phyloP scores from a whole-genome alignment of 257 asterid genomes.

The Solanum clarkiae region DNA sequence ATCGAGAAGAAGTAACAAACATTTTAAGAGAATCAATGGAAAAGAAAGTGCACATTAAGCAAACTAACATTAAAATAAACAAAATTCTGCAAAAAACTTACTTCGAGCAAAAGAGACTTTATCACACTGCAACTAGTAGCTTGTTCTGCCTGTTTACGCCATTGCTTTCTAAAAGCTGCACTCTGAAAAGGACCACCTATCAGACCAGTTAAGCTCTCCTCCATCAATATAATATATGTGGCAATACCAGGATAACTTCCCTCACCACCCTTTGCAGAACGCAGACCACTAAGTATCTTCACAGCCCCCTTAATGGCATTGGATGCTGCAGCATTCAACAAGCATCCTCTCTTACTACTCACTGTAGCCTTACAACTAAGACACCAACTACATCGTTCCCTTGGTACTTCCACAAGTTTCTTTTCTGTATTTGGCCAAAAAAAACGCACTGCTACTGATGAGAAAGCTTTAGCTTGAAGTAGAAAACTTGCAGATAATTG shows the following conservation, averaged over 20 bases:
- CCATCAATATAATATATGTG: constrained; percentile 49
- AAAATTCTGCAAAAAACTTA: constrained; percentile 12
- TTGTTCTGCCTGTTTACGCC: constrained; percentile 61
- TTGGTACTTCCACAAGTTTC: constrained; percentile 63
- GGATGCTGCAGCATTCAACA: constrained; percentile 78
- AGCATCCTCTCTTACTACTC: constrained; percentile 62
- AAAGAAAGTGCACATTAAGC: background rate
- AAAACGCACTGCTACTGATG: constrained; percentile 49
- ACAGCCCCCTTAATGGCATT: constrained; percentile 55
- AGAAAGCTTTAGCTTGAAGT: constrained; percentile 72
- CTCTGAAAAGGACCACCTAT: constrained; percentile 50
- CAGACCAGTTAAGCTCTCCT: constrained; percentile 74
- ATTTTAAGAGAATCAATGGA: background rate
- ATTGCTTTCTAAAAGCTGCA: constrained; percentile 42
- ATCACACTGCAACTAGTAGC: constrained; percentile 38
- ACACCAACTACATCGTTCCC: constrained; percentile 96
- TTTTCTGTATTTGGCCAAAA: constrained; percentile 80
- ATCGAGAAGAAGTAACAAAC: background rate
- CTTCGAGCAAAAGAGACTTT: constrained; percentile 65
- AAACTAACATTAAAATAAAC: background rate
- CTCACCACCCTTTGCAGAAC: constrained; percentile 45
- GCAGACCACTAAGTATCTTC: constrained; percentile 45
- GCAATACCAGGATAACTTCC: constrained; percentile 51
- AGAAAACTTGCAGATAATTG: constrained; percentile 33
- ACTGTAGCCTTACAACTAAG: constrained; percentile 58